Evolutionary conservation across 2,329 filamentous ascomycete genomes (phyloP).

Genomic region (Huntiella bhutanensis): DNA sequence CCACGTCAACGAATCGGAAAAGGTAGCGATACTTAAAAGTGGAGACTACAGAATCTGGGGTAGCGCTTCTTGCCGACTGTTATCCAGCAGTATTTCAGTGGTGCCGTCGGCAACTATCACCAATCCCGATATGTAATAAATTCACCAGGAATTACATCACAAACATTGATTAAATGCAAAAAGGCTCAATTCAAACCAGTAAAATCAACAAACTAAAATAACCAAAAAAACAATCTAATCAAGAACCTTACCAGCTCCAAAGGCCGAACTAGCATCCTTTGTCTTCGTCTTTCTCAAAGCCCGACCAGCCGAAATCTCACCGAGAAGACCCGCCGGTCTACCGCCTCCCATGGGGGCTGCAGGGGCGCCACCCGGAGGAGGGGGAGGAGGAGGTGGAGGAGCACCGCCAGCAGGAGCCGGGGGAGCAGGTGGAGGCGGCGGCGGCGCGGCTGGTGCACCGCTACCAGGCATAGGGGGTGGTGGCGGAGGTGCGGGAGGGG

Average conservation of each 20-base stretch:
- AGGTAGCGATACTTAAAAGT: no score
- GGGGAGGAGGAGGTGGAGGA: slow-evolving; percentile 19
- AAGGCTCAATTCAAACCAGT: background rate
- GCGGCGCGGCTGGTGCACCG: slow-evolving; percentile 16
- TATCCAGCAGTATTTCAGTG: no score
- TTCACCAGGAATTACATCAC: no score
- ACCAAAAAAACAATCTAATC: background rate
- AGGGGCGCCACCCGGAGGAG: background rate
- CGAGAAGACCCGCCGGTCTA: slow-evolving; percentile 47
- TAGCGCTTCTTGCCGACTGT: no score
- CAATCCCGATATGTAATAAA: no score
- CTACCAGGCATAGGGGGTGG: slow-evolving; percentile 20
- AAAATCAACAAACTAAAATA: background rate
- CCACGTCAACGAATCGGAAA: no score
- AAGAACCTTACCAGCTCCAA: slow-evolving; percentile 55
- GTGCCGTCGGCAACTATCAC: no score
- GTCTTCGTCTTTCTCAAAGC: slow-evolving; percentile 73
- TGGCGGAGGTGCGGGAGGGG: slow-evolving; percentile 16
- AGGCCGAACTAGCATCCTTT: slow-evolving; percentile 60
- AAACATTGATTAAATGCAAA: background rate
- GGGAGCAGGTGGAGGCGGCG: slow-evolving; percentile 20
- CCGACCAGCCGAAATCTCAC: slow-evolving; percentile 66
- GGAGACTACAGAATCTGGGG: no score
- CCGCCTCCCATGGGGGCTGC: slow-evolving; percentile 18
- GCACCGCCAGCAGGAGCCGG: slow-evolving; percentile 16